phyloP scores from a whole-genome alignment of 2,329 filamentous ascomycete species.

The Hypoxylon rubiginosum region DNA sequence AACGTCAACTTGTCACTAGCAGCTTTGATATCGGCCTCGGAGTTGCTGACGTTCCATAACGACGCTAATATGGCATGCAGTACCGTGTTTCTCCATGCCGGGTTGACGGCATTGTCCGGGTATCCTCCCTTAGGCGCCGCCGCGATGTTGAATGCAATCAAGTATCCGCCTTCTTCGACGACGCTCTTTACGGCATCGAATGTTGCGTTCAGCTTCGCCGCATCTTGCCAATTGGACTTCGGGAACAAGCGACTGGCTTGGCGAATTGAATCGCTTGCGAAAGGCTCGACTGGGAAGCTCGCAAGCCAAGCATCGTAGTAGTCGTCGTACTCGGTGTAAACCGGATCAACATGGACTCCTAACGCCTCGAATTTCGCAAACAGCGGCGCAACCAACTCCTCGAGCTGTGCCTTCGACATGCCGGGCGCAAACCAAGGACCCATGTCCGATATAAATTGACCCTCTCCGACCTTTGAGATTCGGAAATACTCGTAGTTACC shows the following conservation, averaged over 20 bases:
- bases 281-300: conserved; percentile 56
- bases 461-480: conserved; percentile 30
- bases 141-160: conserved; percentile 45
- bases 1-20: conserved; percentile 48
- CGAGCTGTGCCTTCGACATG: conserved; percentile 51
- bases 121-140: conserved; percentile 42
- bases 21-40: conserved; percentile 42
- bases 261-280: conserved; percentile 48
- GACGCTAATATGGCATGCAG: conserved; percentile 53
- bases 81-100: conserved; percentile 61
- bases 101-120: conserved; percentile 49
- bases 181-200: conserved; percentile 53
- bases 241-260: conserved; percentile 59
- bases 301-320: conserved; percentile 55
- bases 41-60: conserved; percentile 40
- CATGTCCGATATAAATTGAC: conserved; percentile 49
- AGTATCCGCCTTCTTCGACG: conserved; percentile 37
- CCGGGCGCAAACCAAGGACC: conserved; percentile 55
- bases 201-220: conserved; percentile 49
- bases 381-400: conserved; percentile 51
- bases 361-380: conserved; percentile 49
- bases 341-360: conserved; percentile 49
- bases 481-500: conserved; percentile 48
- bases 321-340: conserved; percentile 54
- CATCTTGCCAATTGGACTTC: conserved; percentile 54